phyloP scores from a whole-genome alignment of 495 filamentous ascomycete genomes.

The Neurospora sp. region DNA sequence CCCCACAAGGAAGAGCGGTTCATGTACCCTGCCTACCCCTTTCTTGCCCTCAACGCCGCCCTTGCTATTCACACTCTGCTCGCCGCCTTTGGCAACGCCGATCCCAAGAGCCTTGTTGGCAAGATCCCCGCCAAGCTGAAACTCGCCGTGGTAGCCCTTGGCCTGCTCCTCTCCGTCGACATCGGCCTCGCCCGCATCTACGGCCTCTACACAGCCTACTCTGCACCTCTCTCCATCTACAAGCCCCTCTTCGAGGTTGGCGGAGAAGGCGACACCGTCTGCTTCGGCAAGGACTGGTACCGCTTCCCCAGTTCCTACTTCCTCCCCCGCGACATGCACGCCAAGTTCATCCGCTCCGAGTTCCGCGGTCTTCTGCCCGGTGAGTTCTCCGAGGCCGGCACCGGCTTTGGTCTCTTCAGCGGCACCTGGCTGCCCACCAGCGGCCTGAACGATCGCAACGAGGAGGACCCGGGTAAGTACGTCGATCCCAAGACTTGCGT shows the following conservation, averaged over 20 bases:
- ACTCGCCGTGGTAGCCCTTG: constrained; percentile 44
- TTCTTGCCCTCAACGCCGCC: constrained; percentile 87
- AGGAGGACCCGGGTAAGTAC: constrained; percentile 81
- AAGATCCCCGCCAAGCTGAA: constrained; percentile 64
- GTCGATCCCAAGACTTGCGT: constrained; percentile 63
- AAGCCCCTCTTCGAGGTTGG: constrained; percentile 37
- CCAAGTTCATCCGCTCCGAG: constrained; percentile 81
- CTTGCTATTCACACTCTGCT: constrained; percentile 71
- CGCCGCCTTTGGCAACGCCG: constrained; percentile 54
- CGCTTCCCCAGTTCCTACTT: constrained; percentile 92
- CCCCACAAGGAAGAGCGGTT: constrained; percentile 98
- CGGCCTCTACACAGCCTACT: constrained; percentile 80
- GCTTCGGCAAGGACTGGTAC: constrained; percentile 97
- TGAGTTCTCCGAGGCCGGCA: constrained; percentile 66
- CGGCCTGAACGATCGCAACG: constrained; percentile 90
- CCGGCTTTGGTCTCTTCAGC: constrained; percentile 51
- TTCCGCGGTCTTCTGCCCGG: constrained; percentile 87
- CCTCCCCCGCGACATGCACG: constrained; percentile 65
- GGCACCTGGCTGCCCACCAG: constrained; percentile 70
- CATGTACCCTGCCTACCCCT: constrained; percentile 95
- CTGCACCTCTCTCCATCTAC: constrained; percentile 74
- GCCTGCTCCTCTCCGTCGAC: constrained; percentile 47
- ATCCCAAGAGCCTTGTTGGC: constrained; percentile 52
- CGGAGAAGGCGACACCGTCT: constrained; percentile 57
- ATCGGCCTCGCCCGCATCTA: constrained; percentile 60